A percentile compares a stretch with the other conserved stretches of the same genome.
Conservation (phyloP, 78 protist genomes). For the Chrysochromulina tobinii region DNA sequence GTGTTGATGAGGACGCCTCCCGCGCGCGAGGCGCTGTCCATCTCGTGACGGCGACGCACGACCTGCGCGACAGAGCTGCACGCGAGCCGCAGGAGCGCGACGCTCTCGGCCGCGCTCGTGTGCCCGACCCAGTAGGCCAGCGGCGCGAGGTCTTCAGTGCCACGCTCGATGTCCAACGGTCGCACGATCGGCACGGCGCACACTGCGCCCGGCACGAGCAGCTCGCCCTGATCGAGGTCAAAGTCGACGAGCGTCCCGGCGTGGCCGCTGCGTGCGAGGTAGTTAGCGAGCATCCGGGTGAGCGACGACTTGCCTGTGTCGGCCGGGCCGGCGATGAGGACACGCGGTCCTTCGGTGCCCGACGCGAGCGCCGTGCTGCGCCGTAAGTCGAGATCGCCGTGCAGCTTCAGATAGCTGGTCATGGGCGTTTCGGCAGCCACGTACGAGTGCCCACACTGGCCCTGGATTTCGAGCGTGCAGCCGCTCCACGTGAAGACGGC, state of each 20-base stretch:
- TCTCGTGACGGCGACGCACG: not conserved
- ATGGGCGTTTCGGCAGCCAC: constrained; percentile 67
- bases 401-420: constrained; percentile 48
- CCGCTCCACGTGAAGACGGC: constrained; percentile 72
- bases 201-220: not conserved
- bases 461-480: constrained; percentile 37
- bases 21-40: not conserved
- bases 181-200: not conserved
- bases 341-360: constrained; percentile 21
- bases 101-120: not conserved
- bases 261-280: constrained; percentile 56
- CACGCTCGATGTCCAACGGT: constrained; percentile 23
- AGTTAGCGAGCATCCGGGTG: constrained; percentile 56
- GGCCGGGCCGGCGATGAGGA: constrained; percentile 71
- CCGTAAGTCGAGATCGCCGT: constrained; percentile 44
- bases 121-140: constrained; percentile 73
- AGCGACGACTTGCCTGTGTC: constrained; percentile 80
- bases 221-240: constrained; percentile 51
- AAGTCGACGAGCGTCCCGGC: constrained; percentile 63
- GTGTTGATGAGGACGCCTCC: constrained; percentile 75
- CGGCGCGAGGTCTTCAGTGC: constrained; percentile 38
- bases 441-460: not conserved
- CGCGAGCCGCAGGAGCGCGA: not conserved
- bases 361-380: not conserved
- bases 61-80: not conserved